phyloP scores from a whole-genome alignment of 1,284 basidiomycete genomes.

The Pulchroboletus neoregius region DNA sequence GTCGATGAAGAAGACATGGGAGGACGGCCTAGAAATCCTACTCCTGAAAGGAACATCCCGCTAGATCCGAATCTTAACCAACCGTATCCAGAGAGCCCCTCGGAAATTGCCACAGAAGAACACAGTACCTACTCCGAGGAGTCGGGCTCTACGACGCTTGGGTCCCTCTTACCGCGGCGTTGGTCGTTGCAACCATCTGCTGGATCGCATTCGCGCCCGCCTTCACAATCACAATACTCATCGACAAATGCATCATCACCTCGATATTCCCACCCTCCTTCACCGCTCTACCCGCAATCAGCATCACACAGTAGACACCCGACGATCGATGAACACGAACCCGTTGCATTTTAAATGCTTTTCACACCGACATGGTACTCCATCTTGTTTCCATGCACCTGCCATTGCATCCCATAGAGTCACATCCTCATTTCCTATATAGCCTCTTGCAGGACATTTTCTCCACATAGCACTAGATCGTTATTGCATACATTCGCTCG shows the following conservation, averaged over 20 bases:
- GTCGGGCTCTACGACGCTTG: constrained; percentile 39
- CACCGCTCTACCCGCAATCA: constrained; percentile 26
- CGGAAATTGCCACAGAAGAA: constrained; percentile 33
- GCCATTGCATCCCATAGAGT: constrained; percentile 10
- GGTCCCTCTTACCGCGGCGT: constrained; percentile 41
- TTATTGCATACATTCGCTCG: constrained; percentile 6
- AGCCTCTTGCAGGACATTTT: constrained; percentile 1
- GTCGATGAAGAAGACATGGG: constrained; percentile 16
- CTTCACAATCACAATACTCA: constrained; percentile 34
- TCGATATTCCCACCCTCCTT: constrained; percentile 30
- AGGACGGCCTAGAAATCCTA: constrained; percentile 50
- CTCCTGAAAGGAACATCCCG: constrained; percentile 45
- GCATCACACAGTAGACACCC: constrained; percentile 30
- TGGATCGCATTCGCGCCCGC: constrained; percentile 34
- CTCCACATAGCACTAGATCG: constrained; percentile 10
- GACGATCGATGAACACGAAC: constrained; percentile 34
- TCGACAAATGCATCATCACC: constrained; percentile 32
- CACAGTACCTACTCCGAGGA: constrained; percentile 33
- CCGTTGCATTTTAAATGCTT: constrained; percentile 19
- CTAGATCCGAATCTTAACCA: constrained; percentile 41
- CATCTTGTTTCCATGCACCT: constrained; percentile 2
- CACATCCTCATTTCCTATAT: constrained; percentile 8
- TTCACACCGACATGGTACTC: neutral
- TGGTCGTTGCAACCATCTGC: constrained; percentile 44
- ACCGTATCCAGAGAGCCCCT: constrained; percentile 40